Evolutionary conservation across 768 basidiomycete species (phyloP).

Genomic region (Calocybe gangraenosa): DNA sequence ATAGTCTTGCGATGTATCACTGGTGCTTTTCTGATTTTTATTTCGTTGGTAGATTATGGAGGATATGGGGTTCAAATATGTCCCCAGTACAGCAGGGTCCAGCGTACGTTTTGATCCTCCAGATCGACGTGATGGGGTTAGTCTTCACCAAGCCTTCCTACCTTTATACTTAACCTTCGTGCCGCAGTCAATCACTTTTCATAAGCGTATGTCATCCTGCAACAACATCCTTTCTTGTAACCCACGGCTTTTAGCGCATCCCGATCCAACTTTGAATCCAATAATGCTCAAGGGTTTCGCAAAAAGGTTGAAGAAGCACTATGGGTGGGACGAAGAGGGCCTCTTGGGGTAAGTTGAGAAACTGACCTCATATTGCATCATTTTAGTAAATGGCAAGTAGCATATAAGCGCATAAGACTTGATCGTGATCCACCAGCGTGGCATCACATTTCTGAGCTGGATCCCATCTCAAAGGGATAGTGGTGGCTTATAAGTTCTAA

Average conservation of each 20-base stretch:
- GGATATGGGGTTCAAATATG: constrained; percentile 73
- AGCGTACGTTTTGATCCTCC: constrained; percentile 83
- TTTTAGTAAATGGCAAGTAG: too few relatives aligned
- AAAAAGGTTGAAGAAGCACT: constrained; percentile 54
- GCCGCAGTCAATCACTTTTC: constrained; percentile 71
- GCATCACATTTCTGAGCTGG: too few relatives aligned
- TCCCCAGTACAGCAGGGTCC: constrained; percentile 75
- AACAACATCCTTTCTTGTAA: constrained; percentile 1
- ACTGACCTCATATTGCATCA: not conserved
- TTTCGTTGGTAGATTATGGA: constrained; percentile 54
- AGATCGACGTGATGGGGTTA: constrained; percentile 36
- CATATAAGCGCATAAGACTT: too few relatives aligned
- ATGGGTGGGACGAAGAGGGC: constrained; percentile 62
- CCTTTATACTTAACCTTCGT: not conserved
- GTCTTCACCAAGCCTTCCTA: constrained; percentile 9
- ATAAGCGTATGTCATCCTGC: constrained; percentile 66
- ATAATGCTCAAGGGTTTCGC: constrained; percentile 48
- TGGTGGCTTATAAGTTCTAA: too few relatives aligned
- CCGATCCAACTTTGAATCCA: constrained; percentile 59
- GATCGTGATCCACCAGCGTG: too few relatives aligned
- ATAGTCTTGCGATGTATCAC: not conserved
- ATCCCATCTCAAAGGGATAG: too few relatives aligned
- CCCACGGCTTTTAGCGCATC: constrained; percentile 50
- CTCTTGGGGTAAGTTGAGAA: constrained; percentile 24
- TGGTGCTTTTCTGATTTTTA: not conserved